Base-by-base conservation (phyloP, 495 filamentous ascomycete genomes). In the Beverwykella pulmonaria region DNA sequence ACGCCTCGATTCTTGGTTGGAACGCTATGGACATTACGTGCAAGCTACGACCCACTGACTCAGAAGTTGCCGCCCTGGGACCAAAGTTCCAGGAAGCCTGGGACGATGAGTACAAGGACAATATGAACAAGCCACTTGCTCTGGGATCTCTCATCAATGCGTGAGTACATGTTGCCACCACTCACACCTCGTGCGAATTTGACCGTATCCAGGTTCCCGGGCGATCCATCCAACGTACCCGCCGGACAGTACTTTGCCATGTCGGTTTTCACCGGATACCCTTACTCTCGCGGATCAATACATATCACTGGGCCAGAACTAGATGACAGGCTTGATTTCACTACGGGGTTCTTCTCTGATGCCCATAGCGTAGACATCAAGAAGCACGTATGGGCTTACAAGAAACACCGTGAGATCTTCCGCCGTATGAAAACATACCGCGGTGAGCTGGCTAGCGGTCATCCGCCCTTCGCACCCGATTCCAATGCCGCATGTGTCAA, bases 271-370 rank as follows among this genome's bases (percentile, higher is more conserved):
- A 80, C 79, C 4, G 71, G 75, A 23, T 84, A 87, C 68, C 84
- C 85, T 9, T 81, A 80, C 58, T 84, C 83, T 6, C 83, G 84
- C 1, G 85, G 85, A 2, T 75, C 77, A 55, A 73, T 87, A 26
- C 85, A 87, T 69, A 83, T 87, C 68, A 84, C 69, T 23, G 61
- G 61, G 0, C 55, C 63, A 4, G 69, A 77, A 12, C 56, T 77
- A n/a, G 54, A 75, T 46, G 64, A 57, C 20, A 59, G 66, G 2
- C 68, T 79, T 32, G 73, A 76, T n/a, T 69, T 74, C 49, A 81
- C 81, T 64, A 75, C 75, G 17, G 67, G 71, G 0, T 83, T 80
- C 41, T 64, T 74, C 19, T 56, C 65, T 26, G 72, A 74, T 52
- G 60, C 39, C 22, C 41, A 72, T 41, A 56, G 50, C 44, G 55